phyloP scores from a whole-genome alignment of 208 protist genomes.

The Balamuthia mandrillaris region DNA sequence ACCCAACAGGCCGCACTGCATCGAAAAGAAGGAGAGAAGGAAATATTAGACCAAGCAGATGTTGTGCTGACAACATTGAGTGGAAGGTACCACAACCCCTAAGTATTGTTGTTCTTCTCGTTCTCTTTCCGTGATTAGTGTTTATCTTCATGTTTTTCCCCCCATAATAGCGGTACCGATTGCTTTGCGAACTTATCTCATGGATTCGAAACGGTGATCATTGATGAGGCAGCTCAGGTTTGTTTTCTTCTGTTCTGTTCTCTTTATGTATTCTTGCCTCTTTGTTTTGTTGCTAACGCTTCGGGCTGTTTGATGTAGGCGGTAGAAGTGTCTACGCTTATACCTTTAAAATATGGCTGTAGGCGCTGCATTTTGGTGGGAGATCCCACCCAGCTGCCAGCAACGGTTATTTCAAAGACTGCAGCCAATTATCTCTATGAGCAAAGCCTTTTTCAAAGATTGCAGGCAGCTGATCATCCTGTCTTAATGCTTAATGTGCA shows the following conservation, averaged over 20 bases:
- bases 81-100: slow-evolving; percentile 1
- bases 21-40: slow-evolving; percentile 13
- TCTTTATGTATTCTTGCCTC: not conserved
- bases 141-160: not conserved
- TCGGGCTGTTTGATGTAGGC: no score
- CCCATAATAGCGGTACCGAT: slow-evolving; percentile 32
- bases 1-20: no score
- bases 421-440: slow-evolving; percentile 43
- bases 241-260: not conserved
- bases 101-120: not conserved
- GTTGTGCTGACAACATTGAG: slow-evolving; percentile 58
- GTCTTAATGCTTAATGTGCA: slow-evolving; percentile 57
- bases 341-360: slow-evolving; percentile 62
- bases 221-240: slow-evolving; percentile 74
- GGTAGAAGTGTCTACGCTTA: slow-evolving; percentile 68
- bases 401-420: slow-evolving; percentile 40
- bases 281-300: no score
- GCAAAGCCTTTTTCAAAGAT: slow-evolving; percentile 48
- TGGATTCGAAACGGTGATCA: slow-evolving; percentile 70
- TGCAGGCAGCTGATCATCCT: not conserved
- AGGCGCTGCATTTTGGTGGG: slow-evolving; percentile 68
- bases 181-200: slow-evolving; percentile 44
- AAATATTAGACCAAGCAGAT: slow-evolving; percentile 53
- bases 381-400: slow-evolving; percentile 75
- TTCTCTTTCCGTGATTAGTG: not conserved